phyloP scores from a whole-genome alignment of 2,329 filamentous ascomycete genomes.

The Ophiosphaerella narmari region DNA sequence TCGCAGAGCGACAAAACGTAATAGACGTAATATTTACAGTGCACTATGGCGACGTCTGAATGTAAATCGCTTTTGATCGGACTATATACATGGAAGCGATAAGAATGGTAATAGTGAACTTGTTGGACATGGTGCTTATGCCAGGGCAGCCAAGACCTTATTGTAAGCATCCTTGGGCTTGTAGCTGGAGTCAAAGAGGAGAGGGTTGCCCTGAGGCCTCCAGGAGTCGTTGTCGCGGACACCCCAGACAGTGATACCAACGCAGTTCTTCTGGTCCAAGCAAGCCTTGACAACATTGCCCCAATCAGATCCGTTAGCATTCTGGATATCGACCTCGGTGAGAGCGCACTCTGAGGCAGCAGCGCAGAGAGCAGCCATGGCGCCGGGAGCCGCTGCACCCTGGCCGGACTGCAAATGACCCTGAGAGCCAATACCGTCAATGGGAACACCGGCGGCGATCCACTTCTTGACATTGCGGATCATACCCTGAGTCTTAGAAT shows the following conservation, averaged over 20 bases:
- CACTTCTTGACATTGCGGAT: slow-evolving; percentile 67
- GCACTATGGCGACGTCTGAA: background rate
- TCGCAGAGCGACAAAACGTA: background rate
- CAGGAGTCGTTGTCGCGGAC: slow-evolving; percentile 54
- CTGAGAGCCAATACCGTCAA: slow-evolving; percentile 61
- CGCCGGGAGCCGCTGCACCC: slow-evolving; percentile 54
- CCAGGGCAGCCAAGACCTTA: slow-evolving; percentile 35
- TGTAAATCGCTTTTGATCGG: background rate
- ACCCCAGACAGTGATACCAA: slow-evolving; percentile 70
- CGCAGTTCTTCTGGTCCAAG: slow-evolving; percentile 62
- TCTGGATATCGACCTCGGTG: slow-evolving; percentile 71
- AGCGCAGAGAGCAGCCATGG: slow-evolving; percentile 58
- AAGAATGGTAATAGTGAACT: slow-evolving; percentile 4
- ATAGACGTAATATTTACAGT: no score
- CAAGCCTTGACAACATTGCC: slow-evolving; percentile 63
- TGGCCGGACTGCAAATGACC: slow-evolving; percentile 57
- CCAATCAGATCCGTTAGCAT: slow-evolving; percentile 63
- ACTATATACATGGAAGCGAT: slow-evolving; percentile 7
- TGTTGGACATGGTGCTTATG: slow-evolving; percentile 7
- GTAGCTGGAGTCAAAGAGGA: slow-evolving; percentile 53
- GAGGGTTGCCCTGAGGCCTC: slow-evolving; percentile 49
- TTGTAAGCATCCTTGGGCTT: slow-evolving; percentile 50
- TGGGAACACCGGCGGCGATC: slow-evolving; percentile 65
- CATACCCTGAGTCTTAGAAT: slow-evolving; percentile 65
- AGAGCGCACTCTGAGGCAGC: slow-evolving; percentile 65